Base-by-base conservation (phyloP, 176 grass and related monocot species). In the Hsuehochloa calcarea region DNA sequence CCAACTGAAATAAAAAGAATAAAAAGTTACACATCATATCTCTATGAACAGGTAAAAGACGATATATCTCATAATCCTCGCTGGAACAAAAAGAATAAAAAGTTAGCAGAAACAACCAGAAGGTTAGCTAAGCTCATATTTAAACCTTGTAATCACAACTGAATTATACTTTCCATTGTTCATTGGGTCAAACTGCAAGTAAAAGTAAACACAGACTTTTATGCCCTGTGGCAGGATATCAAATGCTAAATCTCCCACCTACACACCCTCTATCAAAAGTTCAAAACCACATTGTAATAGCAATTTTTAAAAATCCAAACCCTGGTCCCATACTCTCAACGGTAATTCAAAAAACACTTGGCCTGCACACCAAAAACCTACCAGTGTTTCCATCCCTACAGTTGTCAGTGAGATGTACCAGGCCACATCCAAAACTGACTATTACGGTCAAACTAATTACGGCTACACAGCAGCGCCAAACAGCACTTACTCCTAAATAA, bases 351-450 rank as follows among this genome's bases (percentile, higher is more conserved):
- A 23, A 58, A 78, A 37, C 31, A 47, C 34, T 63, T 51, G 25
- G 19, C 35, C 44, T 41, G 17, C 65, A 88, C 44, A 65, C 23
- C 20, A 79, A 40, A 41, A 43, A 20, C 46, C 14, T 43, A 14
- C 61, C 19, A 43, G 35, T 34, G 50, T 88, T 63, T 63, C 58
- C 34, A 83, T 64, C 27, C 16, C 23, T 72, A 73, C 70, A 73
- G 47, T 66, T 86, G 44, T 17, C 39, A 43, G 22, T 13, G 47
- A 59, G 40, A 85, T 46, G 65, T 12, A 81, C 34, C 10, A 20
- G 10, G 22, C 37, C 8, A 5, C 69, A 74, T 52, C 35, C 2
- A 65, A 82, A 80, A 38, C 46, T 14, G n/a, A 64, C 41, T 45
- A 72, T 23, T 17, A 54, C 19, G 12, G 70, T 70, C 14, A 25